phyloP scores from a whole-genome alignment of 495 filamentous ascomycete species.

The Mycothermus thermophilus region DNA sequence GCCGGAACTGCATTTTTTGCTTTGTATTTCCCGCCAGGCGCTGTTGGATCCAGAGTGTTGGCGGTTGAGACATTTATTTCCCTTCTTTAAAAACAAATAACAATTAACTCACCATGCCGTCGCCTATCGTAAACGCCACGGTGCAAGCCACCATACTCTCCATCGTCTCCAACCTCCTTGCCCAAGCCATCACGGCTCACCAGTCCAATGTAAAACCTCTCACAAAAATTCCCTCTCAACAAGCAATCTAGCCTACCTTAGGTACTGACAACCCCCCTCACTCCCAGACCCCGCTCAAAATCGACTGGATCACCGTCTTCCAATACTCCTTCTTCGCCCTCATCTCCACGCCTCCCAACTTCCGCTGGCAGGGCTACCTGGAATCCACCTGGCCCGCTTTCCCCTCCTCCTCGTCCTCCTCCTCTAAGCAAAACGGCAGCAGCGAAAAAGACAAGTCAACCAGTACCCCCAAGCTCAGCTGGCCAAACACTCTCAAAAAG shows the following conservation, averaged over 20 bases:
- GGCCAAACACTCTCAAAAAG: constrained; percentile 64
- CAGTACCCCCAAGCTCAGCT: too few species aligned
- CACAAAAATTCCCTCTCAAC: background rate
- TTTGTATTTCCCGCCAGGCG: too few species aligned
- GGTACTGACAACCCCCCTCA: background rate
- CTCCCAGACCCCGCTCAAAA: constrained; percentile 32
- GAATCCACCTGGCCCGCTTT: constrained; percentile 36
- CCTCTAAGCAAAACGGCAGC: background rate
- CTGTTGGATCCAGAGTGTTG: too few species aligned
- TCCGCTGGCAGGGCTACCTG: constrained; percentile 52
- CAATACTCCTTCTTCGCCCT: constrained; percentile 69
- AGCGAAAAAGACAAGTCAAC: background rate
- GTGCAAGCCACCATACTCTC: constrained; percentile 59
- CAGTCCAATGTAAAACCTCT: constrained; percentile 40
- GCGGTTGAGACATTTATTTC: too few species aligned
- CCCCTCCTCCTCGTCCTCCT: constrained; percentile 10
- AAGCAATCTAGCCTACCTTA: constrained; percentile 1
- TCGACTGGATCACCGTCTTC: constrained; percentile 52
- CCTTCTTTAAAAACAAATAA: too few species aligned
- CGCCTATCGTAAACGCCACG: constrained; percentile 50
- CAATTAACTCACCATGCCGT: constrained; percentile 16
- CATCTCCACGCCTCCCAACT: constrained; percentile 71
- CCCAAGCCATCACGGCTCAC: constrained; percentile 62
- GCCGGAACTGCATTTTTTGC: too few species aligned
- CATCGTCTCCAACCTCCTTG: constrained; percentile 66